Conservation (phyloP, 805 yeast species). For the Wickerhamiella siamensis region DNA sequence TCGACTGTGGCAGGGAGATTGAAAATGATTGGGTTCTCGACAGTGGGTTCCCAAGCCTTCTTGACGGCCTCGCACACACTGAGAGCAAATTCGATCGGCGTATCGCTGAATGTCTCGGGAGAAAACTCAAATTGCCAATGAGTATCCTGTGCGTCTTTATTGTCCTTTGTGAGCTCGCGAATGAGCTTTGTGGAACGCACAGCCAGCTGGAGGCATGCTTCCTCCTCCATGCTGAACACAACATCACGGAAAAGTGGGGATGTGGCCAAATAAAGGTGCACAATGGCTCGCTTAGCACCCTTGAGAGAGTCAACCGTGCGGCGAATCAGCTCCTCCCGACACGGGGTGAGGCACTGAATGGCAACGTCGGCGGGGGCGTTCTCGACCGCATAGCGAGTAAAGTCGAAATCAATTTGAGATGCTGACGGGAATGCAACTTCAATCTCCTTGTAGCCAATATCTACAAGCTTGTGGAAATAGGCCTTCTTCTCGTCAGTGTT, state of each 20-base stretch:
- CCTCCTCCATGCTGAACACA: slow-evolving; percentile 46
- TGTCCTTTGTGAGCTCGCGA: slow-evolving; percentile 51
- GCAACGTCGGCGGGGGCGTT: slow-evolving; percentile 64
- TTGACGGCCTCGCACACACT: slow-evolving; percentile 63
- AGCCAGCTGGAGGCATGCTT: slow-evolving; percentile 47
- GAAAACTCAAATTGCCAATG: slow-evolving; percentile 66
- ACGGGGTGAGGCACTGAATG: slow-evolving; percentile 63
- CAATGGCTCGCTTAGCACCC: slow-evolving; percentile 64
- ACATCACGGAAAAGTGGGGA: slow-evolving; percentile 61
- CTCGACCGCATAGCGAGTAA: slow-evolving; percentile 60
- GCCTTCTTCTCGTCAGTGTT: slow-evolving; percentile 60
- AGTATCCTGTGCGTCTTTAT: slow-evolving; percentile 30
- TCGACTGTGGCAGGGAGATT: slow-evolving; percentile 80
- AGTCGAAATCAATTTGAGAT: slow-evolving; percentile 66
- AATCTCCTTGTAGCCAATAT: slow-evolving; percentile 67
- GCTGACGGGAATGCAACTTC: slow-evolving; percentile 78
- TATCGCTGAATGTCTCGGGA: slow-evolving; percentile 67
- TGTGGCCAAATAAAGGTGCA: slow-evolving; percentile 65
- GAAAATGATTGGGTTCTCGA: slow-evolving; percentile 54
- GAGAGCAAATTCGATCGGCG: slow-evolving; percentile 47
- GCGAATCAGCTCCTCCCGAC: slow-evolving; percentile 56
- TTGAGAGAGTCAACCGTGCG: slow-evolving; percentile 58
- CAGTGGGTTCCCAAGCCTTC: slow-evolving; percentile 57
- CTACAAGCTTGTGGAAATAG: slow-evolving; percentile 53
- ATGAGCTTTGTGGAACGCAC: slow-evolving; percentile 49